Evolutionary conservation across 257 asterid genomes (phyloP).

Genomic region (Leptodermis oblonga): DNA sequence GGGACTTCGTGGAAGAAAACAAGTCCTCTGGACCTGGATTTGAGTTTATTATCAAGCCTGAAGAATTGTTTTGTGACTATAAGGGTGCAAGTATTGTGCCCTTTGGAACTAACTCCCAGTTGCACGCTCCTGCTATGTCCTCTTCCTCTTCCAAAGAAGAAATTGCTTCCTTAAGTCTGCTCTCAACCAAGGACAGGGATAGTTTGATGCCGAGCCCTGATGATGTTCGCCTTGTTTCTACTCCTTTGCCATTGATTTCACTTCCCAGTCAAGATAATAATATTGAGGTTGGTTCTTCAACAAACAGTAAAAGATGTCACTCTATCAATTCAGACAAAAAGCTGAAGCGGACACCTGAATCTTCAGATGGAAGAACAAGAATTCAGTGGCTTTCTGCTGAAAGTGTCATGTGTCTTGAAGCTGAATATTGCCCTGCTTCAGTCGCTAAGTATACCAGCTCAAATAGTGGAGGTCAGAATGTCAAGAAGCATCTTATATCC

Average conservation of each 20-base stretch:
- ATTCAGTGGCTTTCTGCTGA: constrained; percentile 37
- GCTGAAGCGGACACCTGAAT: constrained; percentile 14
- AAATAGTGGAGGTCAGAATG: background rate
- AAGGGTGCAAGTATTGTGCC: constrained; percentile 38
- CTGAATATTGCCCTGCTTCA: constrained; percentile 43
- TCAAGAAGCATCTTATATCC: constrained; percentile 47
- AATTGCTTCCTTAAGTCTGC: constrained; percentile 10
- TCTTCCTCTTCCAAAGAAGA: constrained; percentile 19
- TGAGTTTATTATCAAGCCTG: constrained; percentile 23
- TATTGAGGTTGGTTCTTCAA: constrained; percentile 24
- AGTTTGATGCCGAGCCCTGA: constrained; percentile 16
- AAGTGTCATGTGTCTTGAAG: constrained; percentile 31
- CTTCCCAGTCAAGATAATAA: constrained; percentile 22
- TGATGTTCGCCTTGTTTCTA: constrained; percentile 18
- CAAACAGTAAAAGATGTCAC: constrained; percentile 17
- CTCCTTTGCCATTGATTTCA: constrained; percentile 20
- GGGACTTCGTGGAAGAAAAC: constrained; percentile 30
- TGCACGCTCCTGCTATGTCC: constrained; percentile 21
- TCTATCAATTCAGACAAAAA: constrained; percentile 11
- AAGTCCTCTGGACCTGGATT: constrained; percentile 25
- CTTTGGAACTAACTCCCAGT: constrained; percentile 26
- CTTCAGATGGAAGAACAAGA: constrained; percentile 20
- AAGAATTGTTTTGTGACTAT: constrained; percentile 24
- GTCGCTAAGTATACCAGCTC: constrained; percentile 27
- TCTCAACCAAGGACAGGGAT: background rate